Conservation (phyloP, 257 asterid species). For the Penstemon barbatus region DNA sequence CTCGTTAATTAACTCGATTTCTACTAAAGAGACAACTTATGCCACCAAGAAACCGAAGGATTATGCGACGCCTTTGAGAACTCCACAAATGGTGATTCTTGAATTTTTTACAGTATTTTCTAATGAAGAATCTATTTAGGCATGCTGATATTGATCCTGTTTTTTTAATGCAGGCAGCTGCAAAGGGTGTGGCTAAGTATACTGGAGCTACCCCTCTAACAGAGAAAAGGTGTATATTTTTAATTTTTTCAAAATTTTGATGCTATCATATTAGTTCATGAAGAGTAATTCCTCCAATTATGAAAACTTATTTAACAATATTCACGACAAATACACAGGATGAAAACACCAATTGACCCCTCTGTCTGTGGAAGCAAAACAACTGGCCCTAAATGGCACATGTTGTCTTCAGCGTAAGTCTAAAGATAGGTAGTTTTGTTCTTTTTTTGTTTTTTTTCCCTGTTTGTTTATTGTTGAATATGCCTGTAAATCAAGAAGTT, state of each 20-base stretch:
- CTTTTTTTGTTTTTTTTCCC: background rate
- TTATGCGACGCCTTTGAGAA: conserved; percentile 56
- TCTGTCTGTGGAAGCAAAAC: conserved; percentile 62
- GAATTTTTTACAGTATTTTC: too few relatives aligned
- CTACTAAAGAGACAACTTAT: conserved; percentile 38
- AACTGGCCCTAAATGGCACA: conserved; percentile 67
- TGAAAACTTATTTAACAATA: background rate
- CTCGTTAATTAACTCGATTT: conserved; percentile 42
- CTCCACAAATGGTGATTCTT: conserved; percentile 48
- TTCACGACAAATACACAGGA: conserved; percentile 41
- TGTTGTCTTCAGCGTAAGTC: conserved; percentile 77
- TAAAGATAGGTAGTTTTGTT: background rate
- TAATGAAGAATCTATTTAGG: background rate
- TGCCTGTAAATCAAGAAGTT: too few relatives aligned
- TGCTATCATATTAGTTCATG: conserved; percentile 5
- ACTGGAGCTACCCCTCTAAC: conserved; percentile 51
- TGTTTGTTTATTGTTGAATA: too few relatives aligned
- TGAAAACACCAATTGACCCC: conserved; percentile 46
- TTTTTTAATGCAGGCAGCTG: conserved; percentile 43
- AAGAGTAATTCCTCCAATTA: background rate
- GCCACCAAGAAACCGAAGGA: conserved; percentile 41
- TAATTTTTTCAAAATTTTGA: conserved; percentile 4
- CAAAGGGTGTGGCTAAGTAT: conserved; percentile 38
- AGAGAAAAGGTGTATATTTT: conserved; percentile 50
- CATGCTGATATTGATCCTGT: conserved; percentile 1